Evolutionary conservation across 1,284 basidiomycete genomes (phyloP).

Genomic region (Caloboletus firmus): DNA sequence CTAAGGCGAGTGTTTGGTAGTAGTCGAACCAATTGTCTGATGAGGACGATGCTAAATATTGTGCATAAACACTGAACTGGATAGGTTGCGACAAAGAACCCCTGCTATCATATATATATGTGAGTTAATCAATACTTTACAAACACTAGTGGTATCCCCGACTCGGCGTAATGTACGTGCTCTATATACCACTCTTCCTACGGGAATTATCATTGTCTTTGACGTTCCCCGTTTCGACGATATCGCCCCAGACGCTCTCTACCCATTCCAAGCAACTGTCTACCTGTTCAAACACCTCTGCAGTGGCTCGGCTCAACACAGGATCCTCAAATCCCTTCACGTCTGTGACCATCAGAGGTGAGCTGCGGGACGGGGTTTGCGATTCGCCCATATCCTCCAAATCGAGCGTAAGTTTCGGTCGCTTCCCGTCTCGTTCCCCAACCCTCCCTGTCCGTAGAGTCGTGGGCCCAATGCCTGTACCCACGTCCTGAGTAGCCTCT

Average conservation of each 20-base stretch:
- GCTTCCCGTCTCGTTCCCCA: constrained; percentile 26
- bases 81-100: too few relatives aligned
- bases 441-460: constrained; percentile 49
- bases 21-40: neutral
- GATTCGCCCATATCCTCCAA: constrained; percentile 25
- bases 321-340: constrained; percentile 52
- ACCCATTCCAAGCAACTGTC: constrained; percentile 42
- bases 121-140: neutral
- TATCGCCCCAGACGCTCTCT: constrained; percentile 41
- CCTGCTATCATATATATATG: too few relatives aligned
- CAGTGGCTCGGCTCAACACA: constrained; percentile 36
- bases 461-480: constrained; percentile 30
- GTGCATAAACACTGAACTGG: neutral
- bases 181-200: neutral
- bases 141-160: neutral
- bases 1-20: neutral
- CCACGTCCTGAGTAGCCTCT: constrained; percentile 1
- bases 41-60: neutral
- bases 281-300: constrained; percentile 35
- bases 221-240: constrained; percentile 20
- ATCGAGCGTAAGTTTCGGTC: constrained; percentile 30
- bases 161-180: neutral
- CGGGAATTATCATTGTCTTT: neutral
- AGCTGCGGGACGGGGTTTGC: constrained; percentile 3
- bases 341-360: constrained; percentile 14